phyloP scores from a whole-genome alignment of 2,329 filamentous ascomycete species.

The Sarocladium strictum region DNA sequence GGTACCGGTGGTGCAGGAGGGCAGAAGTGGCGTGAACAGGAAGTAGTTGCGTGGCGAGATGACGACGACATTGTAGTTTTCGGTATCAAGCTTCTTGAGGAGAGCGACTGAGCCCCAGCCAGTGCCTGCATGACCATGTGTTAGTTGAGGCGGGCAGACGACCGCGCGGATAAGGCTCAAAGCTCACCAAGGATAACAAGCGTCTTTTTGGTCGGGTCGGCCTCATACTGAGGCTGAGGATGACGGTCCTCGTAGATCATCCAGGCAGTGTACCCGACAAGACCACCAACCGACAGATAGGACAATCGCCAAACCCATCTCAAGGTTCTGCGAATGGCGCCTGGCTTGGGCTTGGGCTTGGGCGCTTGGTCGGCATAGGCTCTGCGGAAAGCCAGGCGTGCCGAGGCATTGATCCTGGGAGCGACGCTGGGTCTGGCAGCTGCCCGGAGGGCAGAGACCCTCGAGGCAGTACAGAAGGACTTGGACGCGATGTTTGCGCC shows the following conservation, averaged over 20 bases:
- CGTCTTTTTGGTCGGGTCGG: constrained; percentile 91
- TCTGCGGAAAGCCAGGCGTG: constrained; percentile 36
- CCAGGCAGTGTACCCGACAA: constrained; percentile 68
- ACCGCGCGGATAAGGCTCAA: constrained; percentile 12
- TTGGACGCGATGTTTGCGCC: constrained; percentile 13
- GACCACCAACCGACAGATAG: constrained; percentile 66
- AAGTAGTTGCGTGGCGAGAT: constrained; percentile 99
- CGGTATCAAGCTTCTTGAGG: constrained; percentile 96
- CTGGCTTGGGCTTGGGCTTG: constrained; percentile 42
- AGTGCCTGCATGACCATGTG: constrained; percentile 56
- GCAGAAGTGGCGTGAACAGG: constrained; percentile 95
- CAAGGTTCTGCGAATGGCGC: constrained; percentile 62
- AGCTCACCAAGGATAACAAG: constrained; percentile 82
- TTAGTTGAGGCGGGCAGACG: neutral
- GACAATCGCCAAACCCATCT: constrained; percentile 79
- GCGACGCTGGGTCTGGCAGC: constrained; percentile 24
- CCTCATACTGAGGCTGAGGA: constrained; percentile 70
- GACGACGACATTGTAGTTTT: constrained; percentile 98
- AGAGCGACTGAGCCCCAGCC: constrained; percentile 95
- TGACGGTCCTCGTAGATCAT: constrained; percentile 77
- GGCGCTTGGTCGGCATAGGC: constrained; percentile 45
- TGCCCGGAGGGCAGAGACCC: constrained; percentile 17
- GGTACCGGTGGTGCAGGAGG: constrained; percentile 93
- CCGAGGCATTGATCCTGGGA: constrained; percentile 27
- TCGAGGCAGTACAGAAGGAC: constrained; percentile 12